Evolutionary conservation across 2,329 filamentous ascomycete species (phyloP), one percentile per base, ranked within the genome.

Genomic region (Monosporascus ibericus): DNA sequence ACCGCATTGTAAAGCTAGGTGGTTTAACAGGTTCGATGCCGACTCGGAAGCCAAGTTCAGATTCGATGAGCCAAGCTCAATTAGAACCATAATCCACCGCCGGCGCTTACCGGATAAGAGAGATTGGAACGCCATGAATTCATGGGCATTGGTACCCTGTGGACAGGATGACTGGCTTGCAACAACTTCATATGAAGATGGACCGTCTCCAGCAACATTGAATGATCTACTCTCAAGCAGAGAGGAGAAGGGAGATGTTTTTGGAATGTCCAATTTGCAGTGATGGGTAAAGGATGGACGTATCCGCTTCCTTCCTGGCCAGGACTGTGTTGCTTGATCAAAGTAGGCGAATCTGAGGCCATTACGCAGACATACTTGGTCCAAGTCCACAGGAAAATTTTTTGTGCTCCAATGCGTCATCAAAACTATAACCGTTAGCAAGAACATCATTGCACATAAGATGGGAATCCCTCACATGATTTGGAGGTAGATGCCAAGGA

Each of bases 31-130:
- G 0, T 68, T 53, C 30, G 72, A 71, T 0, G 79, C 79, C 0
- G 75, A 71, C 30, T 80, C 73, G 0, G 74, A 75, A 30, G 78
- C 81, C 55, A 88, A 81, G 55, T 87, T 86, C 3, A 90, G 49
- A 53, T 80, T 66, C 0, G 77, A 73, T 0, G 76, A 74, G 0
- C 71, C 78, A 5, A 84, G 55, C 54, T 84, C 80, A 0, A 71
- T 63, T 0, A 81, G 60, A 0, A 84, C 67, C 0, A 69, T 66
- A 0, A 72, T 58, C 81, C 80, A 84, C 0, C 80, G 71, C 0
- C 74, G 67, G 9, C 69, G 58, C 3, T 67, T 70, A 0, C 79
- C 79, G 0, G 73, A 69, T 1, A 79, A 58, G 0, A 82, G 63
- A 1, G 65, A 68, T 52, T 81, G 76, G 48, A 77, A 76, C 0